Base-by-base conservation (phyloP, 345 rosid genomes). In the Pistacia integerrima region DNA sequence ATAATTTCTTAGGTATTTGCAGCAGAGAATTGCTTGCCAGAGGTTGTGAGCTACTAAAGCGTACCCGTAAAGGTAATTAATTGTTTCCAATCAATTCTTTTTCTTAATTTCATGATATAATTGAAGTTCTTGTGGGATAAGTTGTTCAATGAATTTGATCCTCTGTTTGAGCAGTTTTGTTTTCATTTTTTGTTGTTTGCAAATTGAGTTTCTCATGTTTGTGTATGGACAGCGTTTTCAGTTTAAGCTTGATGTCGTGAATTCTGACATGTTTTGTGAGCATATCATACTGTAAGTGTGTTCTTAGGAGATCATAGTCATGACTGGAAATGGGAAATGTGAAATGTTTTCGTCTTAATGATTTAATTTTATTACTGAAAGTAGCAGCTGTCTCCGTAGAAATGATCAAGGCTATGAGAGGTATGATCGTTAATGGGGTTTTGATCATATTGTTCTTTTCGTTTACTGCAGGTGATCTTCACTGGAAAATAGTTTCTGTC, bases 1-100 rank as follows among this genome's bases (percentile, higher is more conserved):
- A 93, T 73, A 91, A 92, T 83, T 93, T 93, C 87, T 79, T 93
- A 18, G 99, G 97, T 11, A 86, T 87, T 56, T 91, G 94, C 85
- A 92, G 89, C 33, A 89, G 93, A 77, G 99, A 96, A 80, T 81
- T 87, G 84, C 92, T 96, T 0, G 98, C 98, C 49, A 88, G 93
- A 85, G 99, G 99, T 20, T 85, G 97, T 22, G 97, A 96, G 80
- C 91, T 96, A 41, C 97, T 96, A 70, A 96, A 96, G 78, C 96
- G 97, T 77, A 96, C 99, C 52, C 97, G 99, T 38, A 89, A 84
- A 89, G 99, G 99, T 96, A 75, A 41, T 41, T 41, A 75, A 41
- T 7, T 63, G 6, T 61, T 9, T 5, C 55, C n/a, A 13, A 22
- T 25, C 20, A 16, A 69, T 52, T 67, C 33, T 56, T 4, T 13